A percentile compares a stretch with the other conserved stretches of the same genome.
phyloP scores from a whole-genome alignment of 2,329 filamentous ascomycete species.

The Epichloe amarillans region DNA sequence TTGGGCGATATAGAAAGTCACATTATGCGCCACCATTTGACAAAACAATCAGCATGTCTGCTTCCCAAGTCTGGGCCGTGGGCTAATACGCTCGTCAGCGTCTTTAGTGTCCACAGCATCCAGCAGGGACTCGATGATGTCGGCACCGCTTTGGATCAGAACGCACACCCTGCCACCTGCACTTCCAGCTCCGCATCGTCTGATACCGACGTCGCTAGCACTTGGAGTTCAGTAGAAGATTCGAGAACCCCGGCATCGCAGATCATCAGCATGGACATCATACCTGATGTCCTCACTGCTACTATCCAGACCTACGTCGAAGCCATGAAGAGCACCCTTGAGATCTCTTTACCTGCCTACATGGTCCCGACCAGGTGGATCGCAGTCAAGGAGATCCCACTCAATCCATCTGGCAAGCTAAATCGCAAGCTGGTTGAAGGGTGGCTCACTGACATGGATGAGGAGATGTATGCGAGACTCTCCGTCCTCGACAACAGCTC shows the following conservation, averaged over 20 bases:
- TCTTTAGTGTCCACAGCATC: background rate
- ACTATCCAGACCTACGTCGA: background rate
- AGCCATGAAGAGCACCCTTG: conserved; percentile 5
- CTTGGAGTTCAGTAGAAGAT: background rate
- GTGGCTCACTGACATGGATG: background rate
- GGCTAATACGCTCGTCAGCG: conserved; percentile 5
- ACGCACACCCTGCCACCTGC: background rate
- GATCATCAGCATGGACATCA: background rate
- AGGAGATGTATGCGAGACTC: background rate
- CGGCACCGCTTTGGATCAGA: background rate
- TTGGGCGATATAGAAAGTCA: conserved; percentile 8
- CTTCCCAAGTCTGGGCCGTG: background rate
- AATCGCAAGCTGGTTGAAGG: conserved; percentile 6
- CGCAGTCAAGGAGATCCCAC: conserved; percentile 6
- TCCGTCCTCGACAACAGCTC: background rate
- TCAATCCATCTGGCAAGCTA: conserved; percentile 8
- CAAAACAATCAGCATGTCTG: conserved; percentile 1
- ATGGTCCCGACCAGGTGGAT: conserved; percentile 11
- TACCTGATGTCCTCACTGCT: background rate
- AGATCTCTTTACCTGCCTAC: conserved; percentile 7
- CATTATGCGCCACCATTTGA: conserved; percentile 1
- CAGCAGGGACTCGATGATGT: background rate
- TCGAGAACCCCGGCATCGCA: background rate
- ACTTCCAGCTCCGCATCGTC: background rate
- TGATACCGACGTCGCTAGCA: background rate